Percentiles rank a stretch among this genome's conserved stretches.
Conservation (phyloP, 2,329 filamentous ascomycete species). For the Colletotrichum eleusines region DNA sequence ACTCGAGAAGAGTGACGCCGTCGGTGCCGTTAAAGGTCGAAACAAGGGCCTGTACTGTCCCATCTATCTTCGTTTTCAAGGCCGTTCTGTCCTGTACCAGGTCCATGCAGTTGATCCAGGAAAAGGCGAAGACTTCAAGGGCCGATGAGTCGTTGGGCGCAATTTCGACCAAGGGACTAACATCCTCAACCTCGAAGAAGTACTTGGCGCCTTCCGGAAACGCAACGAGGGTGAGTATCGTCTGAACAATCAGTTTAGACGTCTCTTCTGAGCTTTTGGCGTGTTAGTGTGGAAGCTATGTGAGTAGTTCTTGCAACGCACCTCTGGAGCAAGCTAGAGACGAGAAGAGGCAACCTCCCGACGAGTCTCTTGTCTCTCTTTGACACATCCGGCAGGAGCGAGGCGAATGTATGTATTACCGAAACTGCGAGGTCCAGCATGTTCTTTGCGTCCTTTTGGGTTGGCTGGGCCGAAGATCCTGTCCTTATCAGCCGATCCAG, state of each 20-base stretch:
- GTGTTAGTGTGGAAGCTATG: not conserved
- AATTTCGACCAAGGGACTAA: conserved; percentile 68
- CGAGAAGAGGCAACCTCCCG: conserved; percentile 65
- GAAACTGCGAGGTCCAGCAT: conserved; percentile 74
- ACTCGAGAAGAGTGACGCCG: conserved; percentile 69
- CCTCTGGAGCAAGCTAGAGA: conserved; percentile 67
- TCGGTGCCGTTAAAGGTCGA: conserved; percentile 70
- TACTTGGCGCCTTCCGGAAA: conserved; percentile 61
- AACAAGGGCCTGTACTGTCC: conserved; percentile 61
- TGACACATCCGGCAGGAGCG: conserved; percentile 65
- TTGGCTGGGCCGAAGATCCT: conserved; percentile 53
- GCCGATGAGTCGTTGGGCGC: conserved; percentile 65
- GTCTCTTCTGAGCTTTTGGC: conserved; percentile 63
- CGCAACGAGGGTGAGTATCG: conserved; percentile 68
- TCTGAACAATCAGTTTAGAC: conserved; percentile 65
- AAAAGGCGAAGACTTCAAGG: conserved; percentile 66
- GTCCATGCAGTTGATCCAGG: conserved; percentile 66
- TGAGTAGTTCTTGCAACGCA: conserved; percentile 44
- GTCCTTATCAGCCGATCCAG: conserved; percentile 72
- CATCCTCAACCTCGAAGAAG: conserved; percentile 63
- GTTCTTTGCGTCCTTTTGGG: conserved; percentile 62
- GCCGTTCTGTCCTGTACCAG: conserved; percentile 47
- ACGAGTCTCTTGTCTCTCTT: conserved; percentile 61
- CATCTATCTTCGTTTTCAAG: conserved; percentile 58
- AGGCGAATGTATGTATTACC: conserved; percentile 72